A percentile compares a stretch with the other conserved stretches of the same genome.
These are phyloP conservation scores for Paramecium biaurelia DNA, from an alignment of 73 alveolate genomes.

Conservation along the genomic window DNA sequence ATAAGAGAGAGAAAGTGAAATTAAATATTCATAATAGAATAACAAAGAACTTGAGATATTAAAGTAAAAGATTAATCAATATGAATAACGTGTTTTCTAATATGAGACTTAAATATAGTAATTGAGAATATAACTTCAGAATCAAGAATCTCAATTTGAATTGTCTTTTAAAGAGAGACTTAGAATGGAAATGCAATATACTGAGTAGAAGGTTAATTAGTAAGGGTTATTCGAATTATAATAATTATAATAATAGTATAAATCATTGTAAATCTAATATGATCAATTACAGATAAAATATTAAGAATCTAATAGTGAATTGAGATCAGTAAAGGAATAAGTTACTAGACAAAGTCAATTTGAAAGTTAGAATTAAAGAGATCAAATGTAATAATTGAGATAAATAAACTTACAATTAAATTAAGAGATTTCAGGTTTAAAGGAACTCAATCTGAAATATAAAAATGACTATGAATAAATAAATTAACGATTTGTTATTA, in stretches of 20 bases:
- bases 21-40: background rate
- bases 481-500: background rate
- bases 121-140: background rate
- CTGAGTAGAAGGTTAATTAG: background rate
- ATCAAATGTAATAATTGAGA: background rate
- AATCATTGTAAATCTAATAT: background rate
- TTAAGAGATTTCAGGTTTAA: background rate
- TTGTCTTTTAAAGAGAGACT: background rate
- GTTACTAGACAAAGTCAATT: background rate
- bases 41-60: background rate
- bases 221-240: background rate
- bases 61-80: background rate
- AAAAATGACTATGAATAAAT: background rate
- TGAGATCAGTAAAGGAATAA: background rate
- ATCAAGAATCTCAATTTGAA: background rate
- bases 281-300: background rate
- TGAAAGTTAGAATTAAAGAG: background rate
- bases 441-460: background rate
- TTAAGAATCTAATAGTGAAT: background rate
- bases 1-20: conserved; percentile 41
- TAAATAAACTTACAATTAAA: background rate
- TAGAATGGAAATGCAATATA: background rate
- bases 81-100: background rate
- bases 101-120: background rate
- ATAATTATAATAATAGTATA: background rate